These are phyloP conservation scores for Prinsepia uniflora DNA, from an alignment of 306 rosid species.

Conservation along the genomic window DNA sequence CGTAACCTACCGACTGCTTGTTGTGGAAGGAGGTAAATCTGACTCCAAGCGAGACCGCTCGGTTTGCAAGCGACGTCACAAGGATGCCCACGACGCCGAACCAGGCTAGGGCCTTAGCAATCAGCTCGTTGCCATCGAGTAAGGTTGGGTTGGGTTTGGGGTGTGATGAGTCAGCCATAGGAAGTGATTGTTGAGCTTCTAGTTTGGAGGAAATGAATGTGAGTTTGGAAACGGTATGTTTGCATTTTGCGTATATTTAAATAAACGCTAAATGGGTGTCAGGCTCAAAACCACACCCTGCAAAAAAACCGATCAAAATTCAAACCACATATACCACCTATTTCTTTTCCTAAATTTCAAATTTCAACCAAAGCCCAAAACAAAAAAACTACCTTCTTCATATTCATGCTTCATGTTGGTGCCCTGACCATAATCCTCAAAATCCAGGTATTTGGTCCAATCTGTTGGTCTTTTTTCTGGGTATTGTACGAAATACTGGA, in stretches of 20 bases:
- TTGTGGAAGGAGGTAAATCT: conserved; percentile 86
- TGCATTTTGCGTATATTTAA: no score
- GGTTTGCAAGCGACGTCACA: conserved; percentile 79
- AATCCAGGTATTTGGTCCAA: conserved; percentile 69
- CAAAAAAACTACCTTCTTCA: neutral
- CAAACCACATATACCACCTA: no score
- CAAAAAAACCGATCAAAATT: conserved; percentile 5
- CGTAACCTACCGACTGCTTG: conserved; percentile 94
- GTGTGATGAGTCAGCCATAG: conserved; percentile 28
- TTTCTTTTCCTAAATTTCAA: neutral
- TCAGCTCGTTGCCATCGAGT: conserved; percentile 67
- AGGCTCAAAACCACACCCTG: conserved; percentile 42
- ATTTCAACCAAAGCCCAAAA: conserved; percentile 5
- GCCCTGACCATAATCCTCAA: conserved; percentile 12
- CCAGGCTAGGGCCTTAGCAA: conserved; percentile 55
- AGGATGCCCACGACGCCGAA: conserved; percentile 96
- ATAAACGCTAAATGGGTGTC: no score
- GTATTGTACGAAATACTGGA: neutral
- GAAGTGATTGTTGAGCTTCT: neutral
- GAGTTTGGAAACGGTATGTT: no score
- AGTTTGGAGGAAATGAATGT: neutral
- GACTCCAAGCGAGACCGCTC: conserved; percentile 76
- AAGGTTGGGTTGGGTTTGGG: neutral
- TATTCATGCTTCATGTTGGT: neutral
- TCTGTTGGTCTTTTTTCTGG: conserved; percentile 35